Percentiles rank a stretch among this genome's conserved stretches.
Evolutionary conservation across 441 rosid species (phyloP).

Genomic region (California macrophylla): DNA sequence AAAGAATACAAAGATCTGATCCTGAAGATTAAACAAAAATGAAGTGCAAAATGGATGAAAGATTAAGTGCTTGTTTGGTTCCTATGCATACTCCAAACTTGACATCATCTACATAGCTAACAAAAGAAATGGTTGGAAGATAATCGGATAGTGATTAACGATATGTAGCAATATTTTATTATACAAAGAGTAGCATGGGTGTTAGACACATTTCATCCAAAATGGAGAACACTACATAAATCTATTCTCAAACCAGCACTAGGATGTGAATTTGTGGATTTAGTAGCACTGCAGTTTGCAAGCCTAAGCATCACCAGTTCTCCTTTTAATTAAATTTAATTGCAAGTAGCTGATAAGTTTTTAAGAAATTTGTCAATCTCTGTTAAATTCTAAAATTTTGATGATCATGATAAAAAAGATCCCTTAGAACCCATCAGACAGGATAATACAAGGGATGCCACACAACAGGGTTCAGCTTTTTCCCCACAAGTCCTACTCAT

Average conservation of each 20-base stretch:
- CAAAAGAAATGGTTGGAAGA: not conserved
- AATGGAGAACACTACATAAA: not conserved
- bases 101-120: not conserved
- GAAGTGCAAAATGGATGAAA: not conserved
- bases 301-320: not conserved
- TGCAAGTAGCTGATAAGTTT: not conserved
- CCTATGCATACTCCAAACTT: not conserved
- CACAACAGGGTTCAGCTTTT: not conserved
- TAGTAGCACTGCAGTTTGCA: not conserved
- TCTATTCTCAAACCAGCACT: not conserved
- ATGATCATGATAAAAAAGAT: not conserved
- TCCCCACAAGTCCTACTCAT: not conserved
- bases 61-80: not conserved
- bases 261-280: slow-evolving; percentile 3
- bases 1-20: not conserved
- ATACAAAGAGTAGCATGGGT: not conserved
- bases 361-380: not conserved
- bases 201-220: not conserved
- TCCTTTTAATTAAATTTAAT: not conserved
- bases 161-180: not conserved
- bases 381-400: not conserved
- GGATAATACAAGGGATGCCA: not conserved
- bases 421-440: not conserved
- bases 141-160: not conserved
- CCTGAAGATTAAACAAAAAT: not conserved